Percentiles rank a stretch among this genome's conserved stretches.
These are phyloP conservation scores for Ganoderma resinaceum DNA, from an alignment of 1,284 basidiomycete genomes.

Conservation along the genomic window DNA sequence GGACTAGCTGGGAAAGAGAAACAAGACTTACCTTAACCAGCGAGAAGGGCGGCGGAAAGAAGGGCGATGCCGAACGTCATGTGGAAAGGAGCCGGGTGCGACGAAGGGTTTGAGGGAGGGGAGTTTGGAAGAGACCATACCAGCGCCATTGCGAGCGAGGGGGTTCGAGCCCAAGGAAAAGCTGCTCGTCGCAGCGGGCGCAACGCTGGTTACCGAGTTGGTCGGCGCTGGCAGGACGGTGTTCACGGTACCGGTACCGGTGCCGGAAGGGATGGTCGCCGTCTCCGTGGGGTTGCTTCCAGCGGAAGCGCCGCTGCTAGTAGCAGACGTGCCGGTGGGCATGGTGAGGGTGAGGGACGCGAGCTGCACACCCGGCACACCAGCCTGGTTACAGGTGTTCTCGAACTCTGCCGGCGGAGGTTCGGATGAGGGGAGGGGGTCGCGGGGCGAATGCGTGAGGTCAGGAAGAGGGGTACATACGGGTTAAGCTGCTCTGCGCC, in stretches of 20 bases:
- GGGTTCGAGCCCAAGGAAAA: conserved; percentile 2
- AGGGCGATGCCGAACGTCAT: background rate
- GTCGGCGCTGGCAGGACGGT: background rate
- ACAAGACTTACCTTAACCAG: background rate
- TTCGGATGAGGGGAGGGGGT: background rate
- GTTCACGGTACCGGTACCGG: conserved; percentile 2
- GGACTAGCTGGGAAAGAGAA: background rate
- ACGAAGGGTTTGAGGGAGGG: background rate
- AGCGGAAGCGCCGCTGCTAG: background rate
- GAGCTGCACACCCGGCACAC: conserved; percentile 6
- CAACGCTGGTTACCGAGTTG: background rate
- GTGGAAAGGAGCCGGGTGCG: background rate
- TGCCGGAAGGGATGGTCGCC: background rate
- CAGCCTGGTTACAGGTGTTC: conserved; percentile 12
- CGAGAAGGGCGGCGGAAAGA: background rate
- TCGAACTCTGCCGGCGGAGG: conserved; percentile 13
- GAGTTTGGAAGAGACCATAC: background rate
- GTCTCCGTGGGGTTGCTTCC: conserved; percentile 1
- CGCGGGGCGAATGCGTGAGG: background rate
- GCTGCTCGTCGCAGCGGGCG: background rate
- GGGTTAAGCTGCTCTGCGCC: conserved; percentile 20
- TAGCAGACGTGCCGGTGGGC: background rate
- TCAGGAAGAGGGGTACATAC: conserved; percentile 13
- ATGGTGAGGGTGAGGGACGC: conserved; percentile 17
- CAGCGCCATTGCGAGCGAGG: conserved; percentile 10